Base-by-base conservation (phyloP, 2,329 filamentous ascomycete genomes). In the Penicillium sp. region DNA sequence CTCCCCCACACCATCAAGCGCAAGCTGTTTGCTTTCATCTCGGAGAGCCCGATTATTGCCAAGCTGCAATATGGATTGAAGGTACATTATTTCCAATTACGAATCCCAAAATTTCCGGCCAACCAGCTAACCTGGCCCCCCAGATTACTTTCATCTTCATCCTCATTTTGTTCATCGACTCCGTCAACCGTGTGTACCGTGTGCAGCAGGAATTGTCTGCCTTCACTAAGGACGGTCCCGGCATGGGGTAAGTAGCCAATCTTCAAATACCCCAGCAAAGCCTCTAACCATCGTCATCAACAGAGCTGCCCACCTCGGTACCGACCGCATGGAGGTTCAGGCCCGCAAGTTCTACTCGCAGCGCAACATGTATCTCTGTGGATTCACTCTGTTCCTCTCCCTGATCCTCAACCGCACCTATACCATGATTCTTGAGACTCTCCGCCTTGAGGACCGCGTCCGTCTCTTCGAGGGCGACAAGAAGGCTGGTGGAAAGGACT, bases 341-440 rank as follows among this genome's bases (percentile, higher is more conserved):
- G 93, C 94, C 65, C 92, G 94, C 84, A 99, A 99, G 81, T 99
- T 99, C 84, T 99, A 99, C 85, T 96, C 93, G 62, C 93, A 99
- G 82, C 93, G 94, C 78, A 99, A 99, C 87, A 99, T 99, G 94
- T 99, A 99, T 81, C 92, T 99, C 62, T 97, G 94, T 78, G 94
- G 94, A 69, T 99, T 99, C 84, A 99, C 94, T 6, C 89, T 99
- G 63, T 97, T 99, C 86, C 89, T 99, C 62, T 97, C 93, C 54
- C 84, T 99, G 64, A 99, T 99, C 78, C 90, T 80, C 75, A 97
- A 99, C 87, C 93, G 94, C 73, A 99, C 94, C 73, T 99, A 97
- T 82, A 90, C 89, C 72, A 93, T 97, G 90, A 96, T 97, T 72
- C 85, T 96, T 65, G 93, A 97, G 69, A 86, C 90, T 51, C 89